Conservation (phyloP, 768 basidiomycete genomes). For the Rhodocollybia butyracea region DNA sequence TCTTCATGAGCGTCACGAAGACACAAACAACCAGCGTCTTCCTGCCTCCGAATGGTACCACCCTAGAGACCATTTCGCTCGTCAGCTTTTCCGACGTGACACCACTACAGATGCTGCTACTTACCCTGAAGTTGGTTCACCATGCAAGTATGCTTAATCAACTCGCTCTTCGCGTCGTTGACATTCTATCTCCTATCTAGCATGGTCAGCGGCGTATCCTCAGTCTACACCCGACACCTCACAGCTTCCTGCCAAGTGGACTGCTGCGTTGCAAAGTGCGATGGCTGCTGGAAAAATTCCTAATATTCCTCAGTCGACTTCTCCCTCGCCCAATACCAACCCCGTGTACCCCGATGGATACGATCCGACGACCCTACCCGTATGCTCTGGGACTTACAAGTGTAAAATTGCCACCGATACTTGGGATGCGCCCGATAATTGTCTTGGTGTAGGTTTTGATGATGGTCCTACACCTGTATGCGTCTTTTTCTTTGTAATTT, state of each 20-base stretch:
- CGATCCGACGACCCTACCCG: constrained; percentile 40
- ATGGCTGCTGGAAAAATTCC: constrained; percentile 72
- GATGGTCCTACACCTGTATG: constrained; percentile 64
- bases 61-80: constrained; percentile 51
- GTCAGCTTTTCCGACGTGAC: constrained; percentile 60
- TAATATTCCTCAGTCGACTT: constrained; percentile 49
- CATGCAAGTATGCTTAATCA: constrained; percentile 32
- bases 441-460: constrained; percentile 65
- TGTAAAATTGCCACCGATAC: constrained; percentile 61
- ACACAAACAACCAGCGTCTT: constrained; percentile 25
- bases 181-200: constrained; percentile 26
- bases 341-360: constrained; percentile 44
- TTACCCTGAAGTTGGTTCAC: constrained; percentile 59
- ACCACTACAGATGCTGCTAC: constrained; percentile 38
- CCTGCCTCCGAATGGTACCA: constrained; percentile 60
- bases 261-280: constrained; percentile 66
- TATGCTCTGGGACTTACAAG: constrained; percentile 79
- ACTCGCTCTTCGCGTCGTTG: background rate
- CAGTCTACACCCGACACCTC: constrained; percentile 40
- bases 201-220: constrained; percentile 67
- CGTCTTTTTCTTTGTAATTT: constrained; percentile 14
- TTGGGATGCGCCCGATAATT: constrained; percentile 74
- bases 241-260: constrained; percentile 65
- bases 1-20: constrained; percentile 23
- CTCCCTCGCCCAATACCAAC: constrained; percentile 26